Percentiles rank a stretch among this genome's conserved stretches.
phyloP scores from a whole-genome alignment of 1,284 basidiomycete genomes.

The Neonothopanus nambi region DNA sequence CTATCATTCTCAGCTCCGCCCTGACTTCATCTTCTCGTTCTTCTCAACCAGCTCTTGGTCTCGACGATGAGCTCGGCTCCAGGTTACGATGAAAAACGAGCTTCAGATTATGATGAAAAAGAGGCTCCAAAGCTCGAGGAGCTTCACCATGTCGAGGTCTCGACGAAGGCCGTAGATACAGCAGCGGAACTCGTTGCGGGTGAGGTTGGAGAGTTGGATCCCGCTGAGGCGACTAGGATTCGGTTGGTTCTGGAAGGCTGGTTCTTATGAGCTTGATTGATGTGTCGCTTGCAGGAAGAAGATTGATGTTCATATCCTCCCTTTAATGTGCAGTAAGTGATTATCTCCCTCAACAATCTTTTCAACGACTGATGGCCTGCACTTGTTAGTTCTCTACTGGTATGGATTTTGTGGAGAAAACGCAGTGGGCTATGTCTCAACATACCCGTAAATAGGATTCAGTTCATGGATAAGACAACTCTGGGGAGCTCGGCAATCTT shows the following conservation, averaged over 20 bases:
- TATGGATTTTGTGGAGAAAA: conserved; percentile 31
- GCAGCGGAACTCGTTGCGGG: conserved; percentile 55
- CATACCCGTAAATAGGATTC: conserved; percentile 42
- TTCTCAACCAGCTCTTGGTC: too few species aligned
- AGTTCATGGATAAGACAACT: conserved; percentile 74
- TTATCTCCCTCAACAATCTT: neutral
- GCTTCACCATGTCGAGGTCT: conserved; percentile 12
- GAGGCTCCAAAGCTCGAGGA: neutral
- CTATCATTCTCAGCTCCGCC: too few species aligned
- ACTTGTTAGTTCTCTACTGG: conserved; percentile 52
- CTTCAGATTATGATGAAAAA: too few species aligned
- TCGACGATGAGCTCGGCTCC: conserved; percentile 2
- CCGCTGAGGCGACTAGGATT: conserved; percentile 50
- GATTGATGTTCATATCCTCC: conserved; percentile 72
- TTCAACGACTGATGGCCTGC: neutral
- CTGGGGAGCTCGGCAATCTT: conserved; percentile 73
- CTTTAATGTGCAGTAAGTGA: conserved; percentile 74
- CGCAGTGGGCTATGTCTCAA: conserved; percentile 1
- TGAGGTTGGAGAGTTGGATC: conserved; percentile 44
- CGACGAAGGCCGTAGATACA: conserved; percentile 49
- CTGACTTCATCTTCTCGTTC: too few species aligned
- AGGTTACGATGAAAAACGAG: conserved; percentile 2
- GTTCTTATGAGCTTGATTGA: neutral
- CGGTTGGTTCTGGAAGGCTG: conserved; percentile 35
- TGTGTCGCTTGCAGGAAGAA: conserved; percentile 33